Conservation (phyloP, 2,329 filamentous ascomycete species). For the Phoma herbarum region DNA sequence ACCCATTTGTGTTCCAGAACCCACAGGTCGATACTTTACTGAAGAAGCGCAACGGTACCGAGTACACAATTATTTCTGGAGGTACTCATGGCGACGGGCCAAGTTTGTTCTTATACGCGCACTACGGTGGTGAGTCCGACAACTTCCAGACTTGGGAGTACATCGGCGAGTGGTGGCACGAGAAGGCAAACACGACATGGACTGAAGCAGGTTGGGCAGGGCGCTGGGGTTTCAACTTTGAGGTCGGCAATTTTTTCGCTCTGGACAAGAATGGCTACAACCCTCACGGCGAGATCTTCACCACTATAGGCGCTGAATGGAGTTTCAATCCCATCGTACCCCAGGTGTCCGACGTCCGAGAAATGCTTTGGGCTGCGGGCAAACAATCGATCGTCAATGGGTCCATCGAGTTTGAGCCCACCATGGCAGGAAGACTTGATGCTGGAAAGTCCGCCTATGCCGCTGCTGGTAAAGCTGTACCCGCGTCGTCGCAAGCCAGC, state of each 20-base stretch:
- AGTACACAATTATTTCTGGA: conserved; percentile 53
- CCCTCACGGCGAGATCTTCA: conserved; percentile 52
- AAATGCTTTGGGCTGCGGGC: conserved; percentile 56
- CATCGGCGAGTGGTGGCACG: conserved; percentile 54
- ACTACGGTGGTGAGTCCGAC: conserved; percentile 40
- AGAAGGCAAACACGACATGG: conserved; percentile 43
- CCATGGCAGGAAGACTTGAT: conserved; percentile 55
- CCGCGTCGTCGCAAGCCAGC: conserved; percentile 51
- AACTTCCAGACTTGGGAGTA: conserved; percentile 53
- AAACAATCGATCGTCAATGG: conserved; percentile 45
- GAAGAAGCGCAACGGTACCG: conserved; percentile 47
- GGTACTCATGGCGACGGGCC: conserved; percentile 54
- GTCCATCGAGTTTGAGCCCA: conserved; percentile 47
- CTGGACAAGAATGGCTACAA: conserved; percentile 54
- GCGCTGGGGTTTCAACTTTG: conserved; percentile 56
- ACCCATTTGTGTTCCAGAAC: conserved; percentile 56
- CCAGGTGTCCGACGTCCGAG: conserved; percentile 51
- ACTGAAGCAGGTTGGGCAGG: conserved; percentile 33
- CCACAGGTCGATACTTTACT: conserved; percentile 49
- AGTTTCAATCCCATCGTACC: conserved; percentile 52
- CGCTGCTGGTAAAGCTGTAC: conserved; percentile 55
- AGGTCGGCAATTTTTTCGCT: conserved; percentile 56
- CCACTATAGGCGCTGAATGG: conserved; percentile 57
- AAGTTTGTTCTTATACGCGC: conserved; percentile 53
- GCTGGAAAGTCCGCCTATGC: conserved; percentile 56